phyloP scores from a whole-genome alignment of 139 green algal genomes.

The Micractinium conductrix region DNA sequence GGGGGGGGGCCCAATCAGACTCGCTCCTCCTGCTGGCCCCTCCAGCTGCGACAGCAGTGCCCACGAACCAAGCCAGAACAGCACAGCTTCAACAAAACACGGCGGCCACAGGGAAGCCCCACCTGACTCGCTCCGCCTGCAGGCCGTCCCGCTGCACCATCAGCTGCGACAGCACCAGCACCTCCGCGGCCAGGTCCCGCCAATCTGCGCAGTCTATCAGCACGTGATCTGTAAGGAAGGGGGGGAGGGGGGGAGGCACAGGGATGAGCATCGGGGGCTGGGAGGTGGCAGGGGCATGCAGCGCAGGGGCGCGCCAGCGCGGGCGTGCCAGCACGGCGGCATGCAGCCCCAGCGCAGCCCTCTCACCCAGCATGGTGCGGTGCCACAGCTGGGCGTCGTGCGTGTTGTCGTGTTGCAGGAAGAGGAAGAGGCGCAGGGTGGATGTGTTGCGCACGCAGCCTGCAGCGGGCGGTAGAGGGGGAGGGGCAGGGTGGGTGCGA shows the following conservation, averaged over 20 bases:
- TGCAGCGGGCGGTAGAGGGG: neutral
- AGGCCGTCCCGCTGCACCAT: neutral
- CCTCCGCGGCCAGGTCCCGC: neutral
- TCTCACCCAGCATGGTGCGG: slow-evolving; percentile 3
- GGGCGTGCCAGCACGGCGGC: neutral
- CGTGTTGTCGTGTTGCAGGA: slow-evolving; percentile 11
- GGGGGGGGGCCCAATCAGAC: too few species aligned
- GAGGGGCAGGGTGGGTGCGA: too few species aligned
- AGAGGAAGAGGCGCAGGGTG: neutral
- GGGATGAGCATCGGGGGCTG: neutral
- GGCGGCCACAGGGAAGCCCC: neutral
- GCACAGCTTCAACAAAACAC: too few species aligned
- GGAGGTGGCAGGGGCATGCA: neutral
- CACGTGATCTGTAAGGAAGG: slow-evolving; percentile 13
- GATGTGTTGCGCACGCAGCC: neutral
- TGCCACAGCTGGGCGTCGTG: neutral
- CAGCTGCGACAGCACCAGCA: neutral
- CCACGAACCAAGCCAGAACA: too few species aligned
- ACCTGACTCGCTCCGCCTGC: neutral
- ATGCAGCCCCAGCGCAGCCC: neutral
- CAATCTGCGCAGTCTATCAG: slow-evolving; percentile 5
- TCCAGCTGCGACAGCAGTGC: too few species aligned
- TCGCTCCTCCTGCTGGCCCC: too few species aligned
- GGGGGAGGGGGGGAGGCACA: neutral
- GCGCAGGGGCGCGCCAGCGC: neutral